Conservation (phyloP, 768 basidiomycete genomes). For the Amylocystis lapponica region DNA sequence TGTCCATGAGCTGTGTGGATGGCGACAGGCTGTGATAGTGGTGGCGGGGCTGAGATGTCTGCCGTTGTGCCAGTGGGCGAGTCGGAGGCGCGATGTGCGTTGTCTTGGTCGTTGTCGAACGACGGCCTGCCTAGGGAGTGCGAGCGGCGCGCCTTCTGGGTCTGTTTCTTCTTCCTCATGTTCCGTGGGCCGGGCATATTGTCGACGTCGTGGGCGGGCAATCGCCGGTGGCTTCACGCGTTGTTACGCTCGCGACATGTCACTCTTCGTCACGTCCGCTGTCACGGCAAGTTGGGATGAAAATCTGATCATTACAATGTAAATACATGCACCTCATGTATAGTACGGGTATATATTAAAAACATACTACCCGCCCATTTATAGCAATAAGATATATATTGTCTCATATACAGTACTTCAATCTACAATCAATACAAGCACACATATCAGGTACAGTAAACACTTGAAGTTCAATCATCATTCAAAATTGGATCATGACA, state of each 20-base stretch:
- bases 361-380: too few relatives aligned
- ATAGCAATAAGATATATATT: too few relatives aligned
- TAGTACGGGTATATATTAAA: too few relatives aligned
- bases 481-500: too few relatives aligned
- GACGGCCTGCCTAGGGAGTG: conserved; percentile 2
- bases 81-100: background rate
- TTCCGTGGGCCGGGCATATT: conserved; percentile 63
- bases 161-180: conserved; percentile 39
- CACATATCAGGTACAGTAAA: too few relatives aligned
- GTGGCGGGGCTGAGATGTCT: conserved; percentile 1
- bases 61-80: background rate
- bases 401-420: too few relatives aligned
- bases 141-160: conserved; percentile 29
- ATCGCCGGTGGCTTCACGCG: background rate
- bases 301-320: too few relatives aligned
- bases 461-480: too few relatives aligned
- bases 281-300: too few relatives aligned
- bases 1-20: background rate
- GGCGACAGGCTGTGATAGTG: background rate
- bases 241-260: conserved; percentile 4
- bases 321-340: too few relatives aligned
- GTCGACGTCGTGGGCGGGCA: background rate
- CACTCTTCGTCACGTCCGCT: conserved; percentile 12
- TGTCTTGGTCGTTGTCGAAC: conserved; percentile 9
- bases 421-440: too few relatives aligned